Evolutionary conservation across 192 early-diverging fungal genomes (phyloP).

Genomic region (Backusella morwellensis): DNA sequence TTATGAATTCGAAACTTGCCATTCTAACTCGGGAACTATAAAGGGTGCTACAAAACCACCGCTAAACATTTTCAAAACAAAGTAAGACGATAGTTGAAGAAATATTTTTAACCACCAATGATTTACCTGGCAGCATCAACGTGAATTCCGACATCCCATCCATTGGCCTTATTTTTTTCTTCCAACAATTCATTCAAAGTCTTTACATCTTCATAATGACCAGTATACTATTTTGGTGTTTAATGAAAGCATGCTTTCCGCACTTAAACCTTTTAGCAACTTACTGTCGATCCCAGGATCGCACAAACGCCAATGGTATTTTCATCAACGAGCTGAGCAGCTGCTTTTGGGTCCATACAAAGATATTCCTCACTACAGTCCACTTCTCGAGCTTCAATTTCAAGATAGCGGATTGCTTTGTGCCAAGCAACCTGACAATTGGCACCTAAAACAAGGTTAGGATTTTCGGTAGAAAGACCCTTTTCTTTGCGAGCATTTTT

Average conservation of each 20-base stretch:
- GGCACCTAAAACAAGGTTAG: conserved; percentile 77
- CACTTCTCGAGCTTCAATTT: conserved; percentile 39
- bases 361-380: conserved; percentile 36
- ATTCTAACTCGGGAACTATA: conserved; percentile 67
- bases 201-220: conserved; percentile 78
- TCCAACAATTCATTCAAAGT: conserved; percentile 62
- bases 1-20: conserved; percentile 40
- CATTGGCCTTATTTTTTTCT: conserved; percentile 56
- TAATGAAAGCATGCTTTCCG: neutral
- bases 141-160: conserved; percentile 76
- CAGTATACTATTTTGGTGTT: conserved; percentile 54
- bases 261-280: neutral
- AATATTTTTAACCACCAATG: neutral
- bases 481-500: conserved; percentile 51
- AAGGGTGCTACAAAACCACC: conserved; percentile 90
- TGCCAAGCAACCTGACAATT: conserved; percentile 63
- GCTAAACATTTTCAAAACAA: conserved; percentile 14
- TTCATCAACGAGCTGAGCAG: conserved; percentile 70
- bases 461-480: conserved; percentile 65
- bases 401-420: conserved; percentile 29
- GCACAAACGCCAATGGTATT: conserved; percentile 82
- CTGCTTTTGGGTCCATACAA: conserved; percentile 61
- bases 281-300: conserved; percentile 70
- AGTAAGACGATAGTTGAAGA: neutral
- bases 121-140: conserved; percentile 73